A percentile compares a stretch with the other conserved stretches of the same genome.
phyloP scores from a whole-genome alignment of 2,329 filamentous ascomycete species.

The Botryotinia calthae region DNA sequence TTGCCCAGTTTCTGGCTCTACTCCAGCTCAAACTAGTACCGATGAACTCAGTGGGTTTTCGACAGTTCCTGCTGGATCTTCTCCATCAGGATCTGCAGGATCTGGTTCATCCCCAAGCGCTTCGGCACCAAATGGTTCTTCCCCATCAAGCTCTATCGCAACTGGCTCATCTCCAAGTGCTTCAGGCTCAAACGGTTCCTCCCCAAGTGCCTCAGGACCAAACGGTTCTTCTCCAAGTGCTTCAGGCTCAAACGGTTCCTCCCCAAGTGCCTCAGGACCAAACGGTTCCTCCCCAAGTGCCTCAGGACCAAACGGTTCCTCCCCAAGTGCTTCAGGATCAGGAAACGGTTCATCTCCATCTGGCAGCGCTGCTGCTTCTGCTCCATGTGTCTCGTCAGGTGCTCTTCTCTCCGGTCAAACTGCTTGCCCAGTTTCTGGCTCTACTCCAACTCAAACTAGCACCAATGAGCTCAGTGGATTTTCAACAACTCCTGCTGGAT shows the following conservation, averaged over 20 bases:
- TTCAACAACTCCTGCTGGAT: neutral
- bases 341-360: neutral
- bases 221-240: too few relatives aligned
- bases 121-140: neutral
- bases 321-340: neutral
- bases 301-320: neutral
- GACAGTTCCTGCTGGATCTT: neutral
- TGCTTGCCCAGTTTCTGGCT: neutral
- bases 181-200: neutral
- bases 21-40: neutral
- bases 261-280: neutral
- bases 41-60: neutral
- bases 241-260: neutral
- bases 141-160: too few relatives aligned
- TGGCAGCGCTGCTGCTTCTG: neutral
- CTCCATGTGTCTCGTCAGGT: neutral
- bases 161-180: too few relatives aligned
- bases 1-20: neutral
- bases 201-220: neutral
- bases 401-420: neutral
- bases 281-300: neutral
- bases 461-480: neutral
- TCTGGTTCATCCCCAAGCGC: neutral
- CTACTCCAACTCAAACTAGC: neutral
- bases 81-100: neutral